Evolutionary conservation across 2,329 filamentous ascomycete species (phyloP), one percentile per base, ranked within the genome.

Genomic region (Aureobasidium lini): DNA sequence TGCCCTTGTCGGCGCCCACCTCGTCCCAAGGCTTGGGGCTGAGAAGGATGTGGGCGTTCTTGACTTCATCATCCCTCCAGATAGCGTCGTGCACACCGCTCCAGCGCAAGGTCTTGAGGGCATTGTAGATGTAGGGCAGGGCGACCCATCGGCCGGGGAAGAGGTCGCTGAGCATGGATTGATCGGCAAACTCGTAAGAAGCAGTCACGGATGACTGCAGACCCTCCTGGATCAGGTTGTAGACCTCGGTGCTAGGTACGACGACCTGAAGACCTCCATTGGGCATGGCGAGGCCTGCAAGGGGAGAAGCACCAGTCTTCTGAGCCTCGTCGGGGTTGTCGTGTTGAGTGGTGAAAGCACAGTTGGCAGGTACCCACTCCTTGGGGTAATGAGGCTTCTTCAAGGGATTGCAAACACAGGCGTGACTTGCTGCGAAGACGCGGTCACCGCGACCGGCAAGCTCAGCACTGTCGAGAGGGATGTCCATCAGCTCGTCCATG

Each of bases 401-500:
- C 64, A 91, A 76, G 23, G 90, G 90, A 74, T 95, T 95, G 76
- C 90, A 95, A 16, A 90, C 85, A 73, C 90, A 95, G 5, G 90
- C 90, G 73, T 93, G 89, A 63, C 85, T 84, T 4, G 90, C 89
- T 1, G 89, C 90, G 72, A 95, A 93, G 36, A 95, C 88, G 46
- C 82, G 79, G 46, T 79, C 70, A 23, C 87, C 84, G 16, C 75
- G 76, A 10, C 80, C 84, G 1, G 66, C 76, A 61, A 78, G 61
- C 43, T 74, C 75, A 0, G 82, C 76, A 18, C 76, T 69, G 72
- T 93, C 89, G 47, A 95, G 81, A 62, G 83, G 76, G 52, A 95
- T 66, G n/a, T 89, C 84, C 89, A 95, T 95, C 65, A 95, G 77
- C 76, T 95, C 90, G 71, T 95, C 91, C 89, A 96, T 95, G 73